phyloP scores from a whole-genome alignment of 2,329 filamentous ascomycete genomes.

The Talaromyces sp. region DNA sequence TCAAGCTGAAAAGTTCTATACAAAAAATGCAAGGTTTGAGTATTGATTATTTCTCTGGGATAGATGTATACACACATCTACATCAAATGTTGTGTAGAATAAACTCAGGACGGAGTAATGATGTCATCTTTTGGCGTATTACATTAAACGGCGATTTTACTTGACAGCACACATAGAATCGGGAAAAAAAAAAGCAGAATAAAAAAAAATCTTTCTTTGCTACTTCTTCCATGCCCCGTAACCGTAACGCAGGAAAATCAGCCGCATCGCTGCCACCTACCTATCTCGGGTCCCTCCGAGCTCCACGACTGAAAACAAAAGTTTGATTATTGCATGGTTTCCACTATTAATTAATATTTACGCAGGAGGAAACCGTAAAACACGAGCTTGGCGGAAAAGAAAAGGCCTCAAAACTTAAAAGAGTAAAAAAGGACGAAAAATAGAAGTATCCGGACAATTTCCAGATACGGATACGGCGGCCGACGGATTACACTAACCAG shows the following conservation, averaged over 20 bases:
- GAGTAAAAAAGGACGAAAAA: background rate
- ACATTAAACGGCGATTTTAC: too few relatives aligned
- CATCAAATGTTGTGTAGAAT: background rate
- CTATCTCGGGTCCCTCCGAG: background rate
- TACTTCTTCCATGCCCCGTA: too few relatives aligned
- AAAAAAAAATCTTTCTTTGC: too few relatives aligned
- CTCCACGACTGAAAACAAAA: too few relatives aligned
- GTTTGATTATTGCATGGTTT: background rate
- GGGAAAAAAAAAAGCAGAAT: too few relatives aligned
- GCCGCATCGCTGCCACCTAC: background rate
- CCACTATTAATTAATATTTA: background rate
- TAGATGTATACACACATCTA: background rate
- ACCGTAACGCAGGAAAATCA: background rate
- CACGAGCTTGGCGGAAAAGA: background rate
- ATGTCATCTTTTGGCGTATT: background rate
- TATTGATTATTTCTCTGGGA: too few relatives aligned
- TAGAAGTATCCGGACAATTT: background rate
- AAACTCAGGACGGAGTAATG: background rate
- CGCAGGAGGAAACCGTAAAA: background rate
- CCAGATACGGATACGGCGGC: background rate
- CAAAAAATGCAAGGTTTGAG: background rate
- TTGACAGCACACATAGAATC: too few relatives aligned
- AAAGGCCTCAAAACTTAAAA: background rate
- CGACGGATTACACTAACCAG: background rate
- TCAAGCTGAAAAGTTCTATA: background rate